Base-by-base conservation (phyloP, 495 filamentous ascomycete species). In the Neurospora cerealis region DNA sequence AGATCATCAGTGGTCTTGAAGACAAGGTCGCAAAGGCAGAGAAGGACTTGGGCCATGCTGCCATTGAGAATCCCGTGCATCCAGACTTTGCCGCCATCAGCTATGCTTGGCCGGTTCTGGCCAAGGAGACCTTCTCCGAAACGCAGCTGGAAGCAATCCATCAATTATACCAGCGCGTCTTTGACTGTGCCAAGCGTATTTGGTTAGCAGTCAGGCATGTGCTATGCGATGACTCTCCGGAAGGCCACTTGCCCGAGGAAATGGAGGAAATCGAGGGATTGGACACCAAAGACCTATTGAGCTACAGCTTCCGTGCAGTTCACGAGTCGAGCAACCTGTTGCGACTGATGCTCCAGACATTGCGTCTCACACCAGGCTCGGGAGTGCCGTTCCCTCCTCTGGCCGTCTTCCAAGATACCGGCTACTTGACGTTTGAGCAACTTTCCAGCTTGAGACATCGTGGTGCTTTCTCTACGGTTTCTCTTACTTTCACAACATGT, bases 381-480 rank as follows among this genome's bases (percentile, higher is more conserved):
- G 78, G 79, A 6, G 78, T 79, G 11, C 76, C 85, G 69, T 79
- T 78, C 8, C 81, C 88, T 7, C 78, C 81, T 5, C 70, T 74
- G 6, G 77, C 81, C 17, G 78, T 86, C n/a, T 88, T 91, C 72
- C 79, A 83, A 39, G 72, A 81, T 0, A 88, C 94, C 21, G 94
- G 94, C 24, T 81, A 86, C 24, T 81, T 94, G 0, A 89, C 91
- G 60, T 96, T 98, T 77, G 87, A 86, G 32, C 93, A 98, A 79
- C 85, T 99, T 3, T 89, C 93, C 0, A 91, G 89, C 54, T 87
- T 98, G 69, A 89, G 96, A 15, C 96, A 99, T 80, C 87, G 96
- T 73, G 96, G 96, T 70, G 96, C 96, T 21, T 98, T 98, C 78
- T 95, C 94, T 0, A 94, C 94, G 7, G 95, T 98, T 4, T 92